These are phyloP conservation scores for Claviceps paspali DNA, from an alignment of 2,329 filamentous ascomycete genomes.

Conservation along the genomic window DNA sequence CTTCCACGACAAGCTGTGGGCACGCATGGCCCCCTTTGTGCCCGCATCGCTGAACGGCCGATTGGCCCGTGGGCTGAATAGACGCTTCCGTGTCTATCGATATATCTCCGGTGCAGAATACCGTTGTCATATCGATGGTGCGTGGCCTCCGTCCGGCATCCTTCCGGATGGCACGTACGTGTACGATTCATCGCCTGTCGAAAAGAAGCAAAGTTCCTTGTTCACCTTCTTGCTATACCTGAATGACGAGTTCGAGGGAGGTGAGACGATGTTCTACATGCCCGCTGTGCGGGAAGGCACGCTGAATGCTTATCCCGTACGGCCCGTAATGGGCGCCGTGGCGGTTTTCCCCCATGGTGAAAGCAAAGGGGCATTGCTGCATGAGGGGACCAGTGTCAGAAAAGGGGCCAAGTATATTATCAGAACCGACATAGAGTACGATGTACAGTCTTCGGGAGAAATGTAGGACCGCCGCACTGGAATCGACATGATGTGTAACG, in stretches of 20 bases:
- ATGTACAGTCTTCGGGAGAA: slow-evolving; percentile 29
- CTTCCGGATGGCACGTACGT: slow-evolving; percentile 41
- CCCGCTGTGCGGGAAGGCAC: slow-evolving; percentile 48
- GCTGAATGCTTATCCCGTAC: slow-evolving; percentile 54
- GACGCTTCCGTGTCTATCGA: slow-evolving; percentile 55
- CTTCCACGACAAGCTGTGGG: slow-evolving; percentile 50
- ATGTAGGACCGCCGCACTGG: too few relatives aligned
- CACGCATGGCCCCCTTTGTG: slow-evolving; percentile 41
- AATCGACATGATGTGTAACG: too few relatives aligned
- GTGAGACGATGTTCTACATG: slow-evolving; percentile 57
- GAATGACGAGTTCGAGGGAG: slow-evolving; percentile 57
- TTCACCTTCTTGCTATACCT: slow-evolving; percentile 57
- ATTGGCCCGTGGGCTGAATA: slow-evolving; percentile 46
- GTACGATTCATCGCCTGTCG: slow-evolving; percentile 48
- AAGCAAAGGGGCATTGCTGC: slow-evolving; percentile 45
- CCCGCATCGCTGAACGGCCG: slow-evolving; percentile 40
- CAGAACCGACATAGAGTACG: slow-evolving; percentile 55
- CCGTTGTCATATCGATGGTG: slow-evolving; percentile 54
- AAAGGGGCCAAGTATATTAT: slow-evolving; percentile 55
- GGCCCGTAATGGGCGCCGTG: slow-evolving; percentile 52
- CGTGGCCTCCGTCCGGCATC: slow-evolving; percentile 57
- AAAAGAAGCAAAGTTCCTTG: slow-evolving; percentile 47
- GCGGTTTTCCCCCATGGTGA: slow-evolving; percentile 59
- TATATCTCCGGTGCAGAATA: slow-evolving; percentile 63
- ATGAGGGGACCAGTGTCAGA: slow-evolving; percentile 57